Conservation (phyloP, 2,329 filamentous ascomycete species). For the Paecilomyces niveus region DNA sequence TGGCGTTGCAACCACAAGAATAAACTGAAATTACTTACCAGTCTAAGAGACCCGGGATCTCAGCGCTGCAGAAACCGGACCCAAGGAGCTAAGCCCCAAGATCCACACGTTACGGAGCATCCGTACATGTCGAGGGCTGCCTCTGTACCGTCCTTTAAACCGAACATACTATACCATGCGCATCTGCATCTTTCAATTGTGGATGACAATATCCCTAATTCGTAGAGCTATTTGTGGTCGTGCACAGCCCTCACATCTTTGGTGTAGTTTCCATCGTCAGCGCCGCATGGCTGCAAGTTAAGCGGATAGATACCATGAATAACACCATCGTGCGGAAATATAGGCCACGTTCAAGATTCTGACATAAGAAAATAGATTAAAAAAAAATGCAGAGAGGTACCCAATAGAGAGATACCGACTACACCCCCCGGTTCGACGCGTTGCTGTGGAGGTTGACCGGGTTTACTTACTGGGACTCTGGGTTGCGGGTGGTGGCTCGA, state of each 20-base stretch:
- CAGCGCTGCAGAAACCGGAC: neutral
- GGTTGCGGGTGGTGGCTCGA: neutral
- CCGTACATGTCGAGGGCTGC: neutral
- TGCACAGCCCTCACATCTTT: neutral
- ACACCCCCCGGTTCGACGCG: neutral
- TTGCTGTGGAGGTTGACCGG: neutral
- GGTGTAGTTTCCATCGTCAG: neutral
- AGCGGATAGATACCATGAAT: neutral
- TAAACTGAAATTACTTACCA: neutral
- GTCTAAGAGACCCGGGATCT: neutral
- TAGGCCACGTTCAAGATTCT: neutral
- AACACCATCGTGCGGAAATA: neutral
- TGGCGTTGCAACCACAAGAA: neutral
- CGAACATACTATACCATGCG: neutral
- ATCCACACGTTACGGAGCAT: neutral
- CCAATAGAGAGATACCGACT: neutral
- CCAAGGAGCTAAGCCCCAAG: neutral
- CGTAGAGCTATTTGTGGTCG: neutral
- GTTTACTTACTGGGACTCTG: neutral
- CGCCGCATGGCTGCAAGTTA: neutral
- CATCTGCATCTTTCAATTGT: neutral
- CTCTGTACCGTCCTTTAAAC: neutral
- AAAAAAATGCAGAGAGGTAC: neutral
- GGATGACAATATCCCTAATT: neutral
- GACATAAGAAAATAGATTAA: neutral